A percentile compares a stretch with the other conserved stretches of the same genome.
phyloP scores from a whole-genome alignment of 176 grass and related monocot species.

The Miscanthus lutarioriparius region DNA sequence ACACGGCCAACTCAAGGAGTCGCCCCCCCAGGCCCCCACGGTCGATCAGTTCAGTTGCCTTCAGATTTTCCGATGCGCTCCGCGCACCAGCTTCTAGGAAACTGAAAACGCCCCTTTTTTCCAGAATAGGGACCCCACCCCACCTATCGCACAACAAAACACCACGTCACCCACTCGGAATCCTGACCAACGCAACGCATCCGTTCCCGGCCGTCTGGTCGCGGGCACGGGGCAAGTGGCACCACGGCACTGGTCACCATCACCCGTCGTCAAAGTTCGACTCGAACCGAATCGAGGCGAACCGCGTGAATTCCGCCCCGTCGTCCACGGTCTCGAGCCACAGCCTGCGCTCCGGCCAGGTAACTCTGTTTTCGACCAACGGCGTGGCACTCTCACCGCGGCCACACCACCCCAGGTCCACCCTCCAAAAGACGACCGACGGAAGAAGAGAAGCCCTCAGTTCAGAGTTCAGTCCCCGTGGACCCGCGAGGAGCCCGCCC shows the following conservation, averaged over 20 bases:
- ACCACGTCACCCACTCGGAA: background rate
- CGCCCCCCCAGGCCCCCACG: too few species aligned
- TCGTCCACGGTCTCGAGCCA: background rate
- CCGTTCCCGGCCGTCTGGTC: background rate
- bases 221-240: background rate
- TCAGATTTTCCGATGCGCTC: background rate
- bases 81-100: background rate
- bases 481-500: background rate
- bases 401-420: background rate
- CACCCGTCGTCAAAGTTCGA: background rate
- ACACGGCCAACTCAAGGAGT: too few species aligned
- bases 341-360: background rate
- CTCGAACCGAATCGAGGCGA: background rate
- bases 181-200: slow-evolving; percentile 1
- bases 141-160: background rate
- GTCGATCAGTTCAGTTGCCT: background rate
- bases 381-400: background rate
- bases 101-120: background rate
- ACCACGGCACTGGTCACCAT: background rate
- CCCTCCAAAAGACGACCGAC: background rate
- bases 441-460: too few species aligned
- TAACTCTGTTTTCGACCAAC: background rate
- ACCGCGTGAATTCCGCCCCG: background rate
- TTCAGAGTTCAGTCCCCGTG: background rate
- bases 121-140: background rate